Evolutionary conservation across 768 basidiomycete genomes (phyloP), one percentile per base, ranked within the genome.

Genomic region (Coprinellus micaceus): DNA sequence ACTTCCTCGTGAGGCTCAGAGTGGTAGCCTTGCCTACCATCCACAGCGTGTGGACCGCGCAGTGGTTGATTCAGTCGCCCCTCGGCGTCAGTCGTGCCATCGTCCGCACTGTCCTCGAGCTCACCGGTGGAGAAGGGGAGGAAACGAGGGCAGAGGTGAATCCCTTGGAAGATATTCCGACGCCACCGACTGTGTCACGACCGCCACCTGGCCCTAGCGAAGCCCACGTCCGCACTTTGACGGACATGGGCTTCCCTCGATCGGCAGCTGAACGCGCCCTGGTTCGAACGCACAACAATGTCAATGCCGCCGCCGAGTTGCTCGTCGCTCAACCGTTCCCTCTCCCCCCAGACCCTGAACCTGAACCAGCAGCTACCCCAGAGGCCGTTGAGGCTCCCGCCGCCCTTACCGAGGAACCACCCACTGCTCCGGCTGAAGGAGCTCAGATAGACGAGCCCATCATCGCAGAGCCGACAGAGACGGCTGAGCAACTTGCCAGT

Each of bases 241-340:
- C 84, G 10, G 97, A 98, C 64, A 98, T 99, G 97, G 97, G 97
- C 45, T 99, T 98, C 76, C 84, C 89, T 33, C 84, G 94, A n/a
- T 81, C 84, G 40, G 91, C 91, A 12, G 92, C 87, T 1, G 89
- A 91, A 65, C 82, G 86, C 52, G 96, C 96, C 3, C 76, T 99
- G 37, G 70, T 79, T 19, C 89, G 95, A 11, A 85, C 88, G 3
- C 84, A 88, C 59, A 98, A 98, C 70, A 94, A 97, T 64, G 78
- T 97, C 64, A 85, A 79, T 43, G 84, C 89, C 4, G 97, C 97
- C 3, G 88, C 96, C 0, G 95, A 98, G 61, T 74, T 90, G 3
- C 79, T 99, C 1, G 75, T 99, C 13, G 80, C 83, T 0, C 88
- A 94, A 61, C 92, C 94, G 1, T 89, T 87, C 64, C 83, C 87